phyloP scores from a whole-genome alignment of 75 land plant genomes.

The Chamaecyparis obtusa region DNA sequence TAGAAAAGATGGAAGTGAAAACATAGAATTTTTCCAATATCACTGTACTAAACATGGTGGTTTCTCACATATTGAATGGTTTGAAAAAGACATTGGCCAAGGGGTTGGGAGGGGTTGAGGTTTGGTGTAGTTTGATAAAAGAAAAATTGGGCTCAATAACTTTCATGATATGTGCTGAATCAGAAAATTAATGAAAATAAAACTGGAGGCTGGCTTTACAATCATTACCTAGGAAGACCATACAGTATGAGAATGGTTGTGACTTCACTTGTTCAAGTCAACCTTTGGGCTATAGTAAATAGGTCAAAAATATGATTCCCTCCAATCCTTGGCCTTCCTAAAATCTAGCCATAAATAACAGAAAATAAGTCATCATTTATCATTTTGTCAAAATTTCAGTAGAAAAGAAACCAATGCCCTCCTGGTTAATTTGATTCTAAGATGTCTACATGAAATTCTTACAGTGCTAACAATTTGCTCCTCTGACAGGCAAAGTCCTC shows the following conservation, averaged over 20 bases:
- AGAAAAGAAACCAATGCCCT: background rate
- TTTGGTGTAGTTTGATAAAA: background rate
- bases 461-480: constrained; percentile 86
- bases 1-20: background rate
- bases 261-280: constrained; percentile 83
- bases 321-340: constrained; percentile 55
- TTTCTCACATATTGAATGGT: background rate
- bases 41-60: background rate
- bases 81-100: background rate
- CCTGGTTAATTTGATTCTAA: background rate
- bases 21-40: background rate
- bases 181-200: background rate
- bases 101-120: background rate
- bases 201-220: background rate
- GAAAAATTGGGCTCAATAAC: constrained; percentile 2
- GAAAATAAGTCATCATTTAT: background rate
- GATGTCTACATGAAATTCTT: constrained; percentile 21
- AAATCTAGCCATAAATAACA: constrained; percentile 34
- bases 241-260: constrained; percentile 94
- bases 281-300: constrained; percentile 63
- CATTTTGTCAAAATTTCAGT: background rate
- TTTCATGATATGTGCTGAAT: background rate
- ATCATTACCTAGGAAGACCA: constrained; percentile 87
- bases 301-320: constrained; percentile 54
- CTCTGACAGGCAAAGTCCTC: constrained; percentile 94